Conservation (phyloP, 163 green algal species). For the Trebouxiophyceae sp. region DNA sequence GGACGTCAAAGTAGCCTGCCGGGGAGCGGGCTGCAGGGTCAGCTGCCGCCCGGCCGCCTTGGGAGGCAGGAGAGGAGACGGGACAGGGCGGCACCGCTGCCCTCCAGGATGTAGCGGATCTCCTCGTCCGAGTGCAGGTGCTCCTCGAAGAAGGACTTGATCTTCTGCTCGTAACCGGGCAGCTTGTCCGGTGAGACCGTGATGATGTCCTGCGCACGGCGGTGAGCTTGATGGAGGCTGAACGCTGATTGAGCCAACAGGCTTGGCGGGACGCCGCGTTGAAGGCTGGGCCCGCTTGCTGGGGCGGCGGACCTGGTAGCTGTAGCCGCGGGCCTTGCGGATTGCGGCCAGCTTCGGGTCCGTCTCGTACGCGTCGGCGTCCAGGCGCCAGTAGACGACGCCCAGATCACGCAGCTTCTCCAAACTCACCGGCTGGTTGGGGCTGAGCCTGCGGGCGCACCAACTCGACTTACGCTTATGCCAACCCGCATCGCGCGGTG, state of each 20-base stretch:
- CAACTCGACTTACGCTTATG: neutral
- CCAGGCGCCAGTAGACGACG: conserved; percentile 77
- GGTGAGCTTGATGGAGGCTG: too few species aligned
- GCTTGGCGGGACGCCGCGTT: too few species aligned
- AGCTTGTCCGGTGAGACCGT: conserved; percentile 64
- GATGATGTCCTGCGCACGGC: conserved; percentile 68
- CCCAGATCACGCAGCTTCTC: conserved; percentile 65
- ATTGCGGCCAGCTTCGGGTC: conserved; percentile 76
- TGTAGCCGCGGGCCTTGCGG: conserved; percentile 72
- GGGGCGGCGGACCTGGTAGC: conserved; percentile 74
- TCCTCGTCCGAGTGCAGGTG: conserved; percentile 85
- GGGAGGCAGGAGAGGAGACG: neutral
- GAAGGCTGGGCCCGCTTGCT: too few species aligned
- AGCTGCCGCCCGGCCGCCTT: too few species aligned
- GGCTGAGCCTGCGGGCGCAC: conserved; percentile 21
- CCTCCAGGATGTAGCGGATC: conserved; percentile 74
- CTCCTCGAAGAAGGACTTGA: conserved; percentile 79
- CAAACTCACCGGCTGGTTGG: conserved; percentile 37
- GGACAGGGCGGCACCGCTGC: conserved; percentile 42
- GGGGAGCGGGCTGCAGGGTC: neutral
- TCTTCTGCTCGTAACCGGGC: conserved; percentile 85
- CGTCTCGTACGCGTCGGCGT: conserved; percentile 60
- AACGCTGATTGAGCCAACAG: too few species aligned
- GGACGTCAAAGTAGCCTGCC: conserved; percentile 94
- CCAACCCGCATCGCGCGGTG: neutral